Evolutionary conservation across 176 grass and related monocot genomes (phyloP), one percentile per base, ranked within the genome.

Genomic region (Sorghum bicolor): DNA sequence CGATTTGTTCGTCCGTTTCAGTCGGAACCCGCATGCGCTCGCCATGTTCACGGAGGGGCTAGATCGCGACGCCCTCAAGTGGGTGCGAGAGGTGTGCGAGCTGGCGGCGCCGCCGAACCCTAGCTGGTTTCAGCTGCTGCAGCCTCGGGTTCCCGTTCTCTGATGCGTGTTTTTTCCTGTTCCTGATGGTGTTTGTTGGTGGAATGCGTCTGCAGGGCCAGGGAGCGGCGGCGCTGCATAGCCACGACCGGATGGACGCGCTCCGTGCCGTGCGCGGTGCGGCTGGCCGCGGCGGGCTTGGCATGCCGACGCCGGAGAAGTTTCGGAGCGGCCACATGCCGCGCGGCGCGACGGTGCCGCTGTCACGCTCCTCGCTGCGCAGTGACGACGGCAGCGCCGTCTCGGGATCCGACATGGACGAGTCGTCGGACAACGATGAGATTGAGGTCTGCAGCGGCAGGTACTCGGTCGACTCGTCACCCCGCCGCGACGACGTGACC

Each of bases 11-110:
- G 45, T 36, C 60, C 8, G 84, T 86, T 88, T 81, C 78, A 84
- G 85, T 71, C 40, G 32, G 34, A 32, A 82, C 28, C 78, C 63
- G 88, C 75, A 88, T 85, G 85, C 70, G 76, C 72, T 83, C 83
- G 68, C 88, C 68, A 99, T 99, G 97, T 99, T 99, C 84, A 94
- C 93, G 25, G 97, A 99, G 81, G 97, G 97, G 19, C 67, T 96
- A 76, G 97, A 96, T 85, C 81, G 87, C 15, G 77, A 91, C 39
- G 90, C 91, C 22, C 83, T 99, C 76, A 89, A 92, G 84, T 99
- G 96, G 96, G 93, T 99, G 87, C 93, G 87, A 6, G 83, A 99
- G 91, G 96, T 91, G 36, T 82, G 87, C 48, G 48, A 61, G 2
- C 84, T 74, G 32, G 63, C 74, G 34, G 43, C 67, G 16, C 32